phyloP scores from a whole-genome alignment of 108 stramenopile genomes.

The Epithemia pelagica region DNA sequence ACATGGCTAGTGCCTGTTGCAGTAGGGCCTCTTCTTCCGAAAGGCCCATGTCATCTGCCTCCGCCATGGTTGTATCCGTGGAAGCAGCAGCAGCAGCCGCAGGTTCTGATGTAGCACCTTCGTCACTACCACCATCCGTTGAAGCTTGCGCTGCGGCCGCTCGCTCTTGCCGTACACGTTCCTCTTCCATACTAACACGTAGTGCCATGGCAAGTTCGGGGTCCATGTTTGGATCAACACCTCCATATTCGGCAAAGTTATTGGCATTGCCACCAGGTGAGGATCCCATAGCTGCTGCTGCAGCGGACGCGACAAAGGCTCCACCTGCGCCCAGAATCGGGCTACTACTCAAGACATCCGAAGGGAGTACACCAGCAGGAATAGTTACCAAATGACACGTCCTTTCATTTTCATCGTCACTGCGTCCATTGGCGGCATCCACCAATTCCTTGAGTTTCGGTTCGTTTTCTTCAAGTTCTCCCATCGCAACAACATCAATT shows the following conservation, averaged over 20 bases:
- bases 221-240: constrained; percentile 96
- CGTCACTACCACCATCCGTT: constrained; percentile 16
- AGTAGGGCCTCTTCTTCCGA: constrained; percentile 82
- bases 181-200: constrained; percentile 96
- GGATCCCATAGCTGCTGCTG: constrained; percentile 30
- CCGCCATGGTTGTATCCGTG: constrained; percentile 32
- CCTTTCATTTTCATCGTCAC: constrained; percentile 57
- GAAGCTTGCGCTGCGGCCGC: constrained; percentile 38
- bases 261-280: constrained; percentile 56
- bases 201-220: constrained; percentile 98
- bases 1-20: constrained; percentile 96
- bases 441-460: constrained; percentile 84
- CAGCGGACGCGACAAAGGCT: constrained; percentile 38
- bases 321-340: constrained; percentile 79
- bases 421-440: constrained; percentile 86
- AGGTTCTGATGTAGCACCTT: background rate
- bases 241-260: constrained; percentile 85
- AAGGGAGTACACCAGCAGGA: constrained; percentile 89
- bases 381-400: constrained; percentile 93
- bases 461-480: constrained; percentile 86
- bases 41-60: constrained; percentile 21
- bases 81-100: constrained; percentile 11
- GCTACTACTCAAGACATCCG: constrained; percentile 84
- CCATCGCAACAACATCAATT: constrained; percentile 93
- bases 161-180: constrained; percentile 77